Evolutionary conservation across 1,284 basidiomycete species (phyloP), one percentile per base, ranked within the genome.

Genomic region (Schizophyllum amplum): DNA sequence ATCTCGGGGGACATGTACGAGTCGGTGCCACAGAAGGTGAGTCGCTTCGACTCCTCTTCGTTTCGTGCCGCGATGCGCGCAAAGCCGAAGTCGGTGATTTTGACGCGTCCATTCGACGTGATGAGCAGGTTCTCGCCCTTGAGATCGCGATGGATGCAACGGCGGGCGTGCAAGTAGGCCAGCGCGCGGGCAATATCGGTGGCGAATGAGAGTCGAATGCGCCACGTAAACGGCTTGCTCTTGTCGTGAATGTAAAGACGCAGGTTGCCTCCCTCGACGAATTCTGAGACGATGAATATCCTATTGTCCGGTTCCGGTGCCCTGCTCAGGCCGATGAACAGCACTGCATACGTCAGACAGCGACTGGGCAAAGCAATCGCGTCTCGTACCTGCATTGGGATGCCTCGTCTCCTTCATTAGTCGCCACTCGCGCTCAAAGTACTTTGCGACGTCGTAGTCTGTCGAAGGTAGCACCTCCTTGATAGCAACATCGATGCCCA

Each of bases 81-180:
- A 66, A 94, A 96, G 6, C 94, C 94, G 72, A 98, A 98, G 69
- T 98, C 96, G 42, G 94, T 96, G 64, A 98, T 87, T 75, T 98
- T 99, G 69, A 98, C 80, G 51, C 96, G 84, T 24, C 94, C 90
- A 67, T 98, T 98, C 46, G 87, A 77, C 0, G 94, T 98, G 46
- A 98, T 86, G 33, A 98, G 83, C n/a, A 98, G 79, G 67, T 99
- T 99, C 73, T 98, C 95, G 47, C 94, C 94, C 71, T 99, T 99
- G 62, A 98, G 80, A 71, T 99, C 96, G 46, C 86, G 84, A 65
- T 88, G 86, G 58, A 89, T 88, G 69, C 87, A 88, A 68, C 92
- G 91, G 47, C 96, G 82, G 5, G 95, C 94, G 66, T 98, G 96
- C 4, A 99, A 84, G 69, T 98, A 99, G 2, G 95, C 94, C n/a